Percentiles rank a stretch among this genome's conserved stretches.
Evolutionary conservation across 2,329 filamentous ascomycete genomes (phyloP).

Genomic region (Ascochyta pisi): DNA sequence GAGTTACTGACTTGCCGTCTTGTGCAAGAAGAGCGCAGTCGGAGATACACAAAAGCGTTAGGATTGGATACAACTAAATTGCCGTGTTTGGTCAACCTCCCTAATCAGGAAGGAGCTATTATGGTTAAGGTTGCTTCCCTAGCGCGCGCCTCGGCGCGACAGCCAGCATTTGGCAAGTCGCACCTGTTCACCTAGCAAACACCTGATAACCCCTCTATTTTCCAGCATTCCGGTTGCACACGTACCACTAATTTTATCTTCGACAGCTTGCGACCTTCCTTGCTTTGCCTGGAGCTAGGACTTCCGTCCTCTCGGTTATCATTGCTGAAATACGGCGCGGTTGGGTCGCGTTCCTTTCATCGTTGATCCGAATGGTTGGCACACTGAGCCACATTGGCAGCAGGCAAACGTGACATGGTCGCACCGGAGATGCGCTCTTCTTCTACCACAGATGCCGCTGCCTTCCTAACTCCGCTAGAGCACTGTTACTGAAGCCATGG

Average conservation of each 20-base stretch:
- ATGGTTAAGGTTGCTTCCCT: conserved; percentile 15
- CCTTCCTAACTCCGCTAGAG: conserved; percentile 16
- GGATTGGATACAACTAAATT: conserved; percentile 32
- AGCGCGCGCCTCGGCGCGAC: conserved; percentile 30
- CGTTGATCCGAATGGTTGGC: conserved; percentile 24
- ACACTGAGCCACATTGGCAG: neutral
- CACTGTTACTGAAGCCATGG: conserved; percentile 23
- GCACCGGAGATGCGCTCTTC: conserved; percentile 14
- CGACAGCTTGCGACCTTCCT: conserved; percentile 33
- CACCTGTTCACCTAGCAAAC: conserved; percentile 19
- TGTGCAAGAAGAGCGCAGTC: conserved; percentile 31
- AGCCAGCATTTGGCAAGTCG: conserved; percentile 28
- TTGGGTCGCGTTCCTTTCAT: conserved; percentile 29
- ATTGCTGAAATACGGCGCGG: conserved; percentile 15
- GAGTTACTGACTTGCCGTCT: conserved; percentile 22
- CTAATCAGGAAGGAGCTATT: conserved; percentile 34
- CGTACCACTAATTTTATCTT: conserved; percentile 30
- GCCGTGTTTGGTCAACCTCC: conserved; percentile 30
- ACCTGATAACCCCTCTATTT: conserved; percentile 21
- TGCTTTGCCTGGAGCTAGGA: conserved; percentile 20
- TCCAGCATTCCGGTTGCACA: conserved; percentile 28
- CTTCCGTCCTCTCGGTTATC: conserved; percentile 11
- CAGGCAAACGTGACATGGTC: neutral
- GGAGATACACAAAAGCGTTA: conserved; percentile 32
- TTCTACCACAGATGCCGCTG: conserved; percentile 14